Evolutionary conservation across 768 basidiomycete species (phyloP).

Genomic region (Antrodiella citrinella): DNA sequence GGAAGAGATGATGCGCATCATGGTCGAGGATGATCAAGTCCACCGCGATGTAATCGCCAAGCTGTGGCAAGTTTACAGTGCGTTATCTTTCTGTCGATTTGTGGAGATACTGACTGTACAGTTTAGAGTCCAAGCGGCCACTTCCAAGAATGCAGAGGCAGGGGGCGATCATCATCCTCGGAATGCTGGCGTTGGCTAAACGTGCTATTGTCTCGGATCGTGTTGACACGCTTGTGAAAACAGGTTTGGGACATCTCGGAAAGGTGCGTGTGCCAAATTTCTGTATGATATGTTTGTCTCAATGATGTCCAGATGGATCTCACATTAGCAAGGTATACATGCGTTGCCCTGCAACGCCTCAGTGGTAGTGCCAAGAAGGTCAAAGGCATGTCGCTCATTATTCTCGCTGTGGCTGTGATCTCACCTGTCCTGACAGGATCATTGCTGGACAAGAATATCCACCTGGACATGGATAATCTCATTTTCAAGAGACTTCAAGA

Average conservation of each 20-base stretch:
- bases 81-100: constrained; percentile 20
- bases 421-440: constrained; percentile 47
- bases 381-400: constrained; percentile 53
- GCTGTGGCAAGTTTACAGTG: constrained; percentile 96
- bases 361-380: constrained; percentile 96
- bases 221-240: constrained; percentile 76
- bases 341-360: constrained; percentile 84
- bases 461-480: constrained; percentile 79
- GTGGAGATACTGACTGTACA: neutral
- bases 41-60: constrained; percentile 81
- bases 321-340: constrained; percentile 87
- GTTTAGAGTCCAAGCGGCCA: constrained; percentile 59
- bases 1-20: constrained; percentile 93
- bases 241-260: constrained; percentile 79
- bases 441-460: constrained; percentile 74
- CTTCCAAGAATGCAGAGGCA: constrained; percentile 83
- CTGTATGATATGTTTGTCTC: constrained; percentile 7
- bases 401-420: neutral
- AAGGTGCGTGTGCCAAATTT: too few relatives aligned
- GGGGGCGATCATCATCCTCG: constrained; percentile 92
- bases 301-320: constrained; percentile 79
- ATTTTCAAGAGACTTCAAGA: constrained; percentile 81
- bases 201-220: constrained; percentile 71
- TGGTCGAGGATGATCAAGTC: constrained; percentile 87
- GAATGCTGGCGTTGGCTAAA: constrained; percentile 90